These are phyloP conservation scores for Sinapis alba DNA, from an alignment of 441 rosid species.

Conservation along the genomic window DNA sequence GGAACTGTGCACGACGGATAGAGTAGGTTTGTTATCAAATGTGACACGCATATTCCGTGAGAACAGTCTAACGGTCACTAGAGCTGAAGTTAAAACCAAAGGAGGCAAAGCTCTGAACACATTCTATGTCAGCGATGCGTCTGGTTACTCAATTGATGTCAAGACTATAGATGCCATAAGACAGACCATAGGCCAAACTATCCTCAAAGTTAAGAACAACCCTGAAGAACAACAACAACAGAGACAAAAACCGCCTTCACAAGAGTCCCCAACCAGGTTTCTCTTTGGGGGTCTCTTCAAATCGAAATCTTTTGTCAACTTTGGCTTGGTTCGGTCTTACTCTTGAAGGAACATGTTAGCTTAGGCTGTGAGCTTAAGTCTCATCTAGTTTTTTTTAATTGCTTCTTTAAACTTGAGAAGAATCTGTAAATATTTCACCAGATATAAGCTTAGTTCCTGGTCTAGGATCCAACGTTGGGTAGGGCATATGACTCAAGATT, in stretches of 20 bases:
- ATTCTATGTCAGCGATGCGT: conserved; percentile 82
- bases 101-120: conserved; percentile 81
- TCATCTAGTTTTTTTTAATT: conserved; percentile 12
- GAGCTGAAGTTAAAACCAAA: conserved; percentile 89
- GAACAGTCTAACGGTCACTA: conserved; percentile 75
- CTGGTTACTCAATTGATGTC: conserved; percentile 67
- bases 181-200: conserved; percentile 75
- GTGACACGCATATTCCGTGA: conserved; percentile 93
- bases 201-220: conserved; percentile 76
- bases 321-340: conserved; percentile 81
- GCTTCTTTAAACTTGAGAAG: conserved; percentile 11
- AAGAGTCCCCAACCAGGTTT: conserved; percentile 76
- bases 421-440: conserved; percentile 33
- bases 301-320: conserved; percentile 85
- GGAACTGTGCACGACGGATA: conserved; percentile 82
- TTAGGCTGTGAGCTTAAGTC: conserved; percentile 28
- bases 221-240: conserved; percentile 46
- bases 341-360: conserved; percentile 42
- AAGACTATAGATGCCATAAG: conserved; percentile 78
- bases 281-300: conserved; percentile 85
- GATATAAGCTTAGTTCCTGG: conserved; percentile 36
- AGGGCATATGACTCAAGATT: conserved; percentile 15
- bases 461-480: conserved; percentile 33
- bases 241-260: conserved; percentile 49
- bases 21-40: conserved; percentile 75